Evolutionary conservation across 331 rosid species (phyloP), one percentile per base, ranked within the genome.

Genomic region (Malus hybrid): DNA sequence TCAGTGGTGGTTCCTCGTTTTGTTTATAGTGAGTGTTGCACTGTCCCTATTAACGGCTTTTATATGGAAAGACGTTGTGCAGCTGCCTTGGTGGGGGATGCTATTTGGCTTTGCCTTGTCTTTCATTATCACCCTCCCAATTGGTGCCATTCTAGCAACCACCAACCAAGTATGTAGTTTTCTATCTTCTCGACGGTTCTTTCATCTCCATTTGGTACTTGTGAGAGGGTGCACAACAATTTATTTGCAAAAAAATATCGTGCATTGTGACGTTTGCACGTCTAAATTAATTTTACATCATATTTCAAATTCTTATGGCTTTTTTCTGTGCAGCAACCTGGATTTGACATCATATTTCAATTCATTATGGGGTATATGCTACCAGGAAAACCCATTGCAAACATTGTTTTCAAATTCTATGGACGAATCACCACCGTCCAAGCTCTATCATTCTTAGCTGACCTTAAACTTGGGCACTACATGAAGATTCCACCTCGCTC

Each of bases 21-120:
- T 94, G 80, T 71, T 94, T 39, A 24, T 82, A 2, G 93, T 89
- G 20, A 94, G 99, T 91, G 81, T 84, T 67, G 88, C 50, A 0
- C 65, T 92, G 31, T 94, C 96, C 15, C 22, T 94, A 11, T 1
- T 90, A 14, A 87, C 92, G 83, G 68, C 85, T 60, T 83, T 92
- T 59, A 89, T 92, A 78, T 94, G 99, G 99, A 86, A 87, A 82
- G 67, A 77, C 2, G 89, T 81, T 4, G 92, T 94, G 62, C 99
- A 94, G 80, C 83, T 94, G 34, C 97, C 90, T 11, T 94, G 99
- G 99, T 94, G 99, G 99, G 97, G 97, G 13, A 86, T 94, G 97
- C 75, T 94, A 48, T 90, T 94, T 68, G 99, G 88, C 70, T 94
- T 92, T 83, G 91, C 24, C 44, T 83, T 94, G 70, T 96, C 99